Conservation (phyloP, 257 asterid species). For the Sherardia arvensis region DNA sequence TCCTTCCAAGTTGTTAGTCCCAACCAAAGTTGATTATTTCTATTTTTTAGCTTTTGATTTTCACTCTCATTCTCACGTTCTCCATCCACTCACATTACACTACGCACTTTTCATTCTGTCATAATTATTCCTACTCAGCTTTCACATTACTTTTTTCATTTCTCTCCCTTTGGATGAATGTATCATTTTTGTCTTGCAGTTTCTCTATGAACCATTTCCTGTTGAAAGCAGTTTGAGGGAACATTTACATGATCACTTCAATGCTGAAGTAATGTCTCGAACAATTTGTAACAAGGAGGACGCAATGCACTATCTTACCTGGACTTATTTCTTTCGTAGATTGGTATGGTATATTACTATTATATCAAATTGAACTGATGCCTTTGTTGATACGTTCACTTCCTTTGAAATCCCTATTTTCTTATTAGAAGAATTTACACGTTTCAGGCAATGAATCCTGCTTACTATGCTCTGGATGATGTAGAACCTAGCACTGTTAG, state of each 20-base stretch:
- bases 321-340: conserved; percentile 97
- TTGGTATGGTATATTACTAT: conserved; percentile 47
- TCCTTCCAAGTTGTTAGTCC: neutral
- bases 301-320: conserved; percentile 93
- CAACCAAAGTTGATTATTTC: neutral
- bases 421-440: conserved; percentile 9
- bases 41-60: too few species aligned
- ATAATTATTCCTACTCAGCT: neutral
- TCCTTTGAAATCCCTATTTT: neutral
- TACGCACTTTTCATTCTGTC: neutral
- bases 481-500: conserved; percentile 68
- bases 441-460: conserved; percentile 78
- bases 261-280: conserved; percentile 96
- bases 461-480: conserved; percentile 83
- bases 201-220: conserved; percentile 97
- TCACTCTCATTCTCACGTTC: neutral
- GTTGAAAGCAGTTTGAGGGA: conserved; percentile 99
- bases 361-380: neutral
- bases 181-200: conserved; percentile 33
- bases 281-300: conserved; percentile 89
- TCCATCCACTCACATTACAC: neutral
- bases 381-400: neutral
- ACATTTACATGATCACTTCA: conserved; percentile 88
- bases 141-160: neutral
- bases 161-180: neutral